phyloP scores from a whole-genome alignment of 768 basidiomycete genomes.

The Hericium coralloides region DNA sequence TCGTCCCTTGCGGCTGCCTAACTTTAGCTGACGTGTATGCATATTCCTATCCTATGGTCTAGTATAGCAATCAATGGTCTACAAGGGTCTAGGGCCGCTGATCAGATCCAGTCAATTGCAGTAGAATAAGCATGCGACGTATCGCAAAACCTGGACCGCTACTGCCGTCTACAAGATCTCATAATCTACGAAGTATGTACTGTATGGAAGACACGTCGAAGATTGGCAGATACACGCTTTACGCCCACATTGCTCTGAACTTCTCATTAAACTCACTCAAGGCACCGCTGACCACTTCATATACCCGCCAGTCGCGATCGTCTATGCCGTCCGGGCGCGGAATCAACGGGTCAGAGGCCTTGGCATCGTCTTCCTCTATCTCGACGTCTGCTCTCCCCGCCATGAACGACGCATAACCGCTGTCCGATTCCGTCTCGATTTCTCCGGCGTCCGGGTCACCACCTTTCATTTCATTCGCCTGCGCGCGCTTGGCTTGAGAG shows the following conservation, averaged over 20 bases:
- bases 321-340: constrained; percentile 30
- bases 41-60: too few relatives aligned
- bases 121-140: too few relatives aligned
- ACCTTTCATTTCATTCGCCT: constrained; percentile 10
- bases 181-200: too few relatives aligned
- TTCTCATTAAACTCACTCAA: constrained; percentile 46
- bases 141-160: too few relatives aligned
- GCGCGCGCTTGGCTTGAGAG: constrained; percentile 5
- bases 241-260: constrained; percentile 50
- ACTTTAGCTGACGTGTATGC: too few relatives aligned
- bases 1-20: too few relatives aligned
- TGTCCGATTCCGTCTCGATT: constrained; percentile 18
- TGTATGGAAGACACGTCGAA: too few relatives aligned
- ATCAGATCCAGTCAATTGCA: too few relatives aligned
- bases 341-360: constrained; percentile 16
- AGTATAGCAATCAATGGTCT: too few relatives aligned
- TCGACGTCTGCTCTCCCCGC: constrained; percentile 18
- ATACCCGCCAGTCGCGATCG: constrained; percentile 47
- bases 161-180: too few relatives aligned
- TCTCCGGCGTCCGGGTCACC: constrained; percentile 11
- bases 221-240: too few relatives aligned
- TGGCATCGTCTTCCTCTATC: constrained; percentile 18
- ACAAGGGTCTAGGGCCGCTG: too few relatives aligned
- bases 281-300: constrained; percentile 35
- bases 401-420: constrained; percentile 25